A percentile compares a stretch with the other conserved stretches of the same genome.
Evolutionary conservation across 2,329 filamentous ascomycete genomes (phyloP).

Genomic region (Geosmithia flava): DNA sequence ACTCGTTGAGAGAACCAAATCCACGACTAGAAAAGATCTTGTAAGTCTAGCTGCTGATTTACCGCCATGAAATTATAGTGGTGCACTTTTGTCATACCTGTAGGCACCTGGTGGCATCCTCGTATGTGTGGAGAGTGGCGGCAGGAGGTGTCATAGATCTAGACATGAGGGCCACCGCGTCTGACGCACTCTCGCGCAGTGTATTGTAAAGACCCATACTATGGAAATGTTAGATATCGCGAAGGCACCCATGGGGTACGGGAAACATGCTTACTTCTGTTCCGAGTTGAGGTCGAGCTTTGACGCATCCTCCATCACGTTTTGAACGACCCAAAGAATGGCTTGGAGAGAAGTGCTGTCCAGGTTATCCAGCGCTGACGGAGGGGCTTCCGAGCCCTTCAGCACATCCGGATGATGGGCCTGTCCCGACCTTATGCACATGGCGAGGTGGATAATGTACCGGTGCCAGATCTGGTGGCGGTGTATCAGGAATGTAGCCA

Average conservation of each 20-base stretch:
- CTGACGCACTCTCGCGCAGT: conserved; percentile 25
- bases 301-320: conserved; percentile 20
- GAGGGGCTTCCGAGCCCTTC: conserved; percentile 2
- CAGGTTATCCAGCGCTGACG: conserved; percentile 33
- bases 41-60: background rate
- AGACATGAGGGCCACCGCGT: conserved; percentile 26
- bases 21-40: conserved; percentile 46
- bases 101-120: conserved; percentile 47
- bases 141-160: conserved; percentile 19
- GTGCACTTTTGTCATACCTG: conserved; percentile 30
- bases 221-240: conserved; percentile 13
- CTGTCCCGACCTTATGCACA: conserved; percentile 33
- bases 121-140: conserved; percentile 23
- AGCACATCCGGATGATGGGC: background rate
- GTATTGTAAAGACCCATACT: conserved; percentile 25
- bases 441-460: conserved; percentile 47
- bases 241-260: background rate
- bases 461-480: conserved; percentile 55
- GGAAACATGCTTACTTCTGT: conserved; percentile 25
- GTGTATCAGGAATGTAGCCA: conserved; percentile 64
- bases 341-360: conserved; percentile 36
- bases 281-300: conserved; percentile 47
- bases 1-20: conserved; percentile 59
- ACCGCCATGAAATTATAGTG: background rate
- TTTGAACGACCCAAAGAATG: conserved; percentile 48